A percentile compares a stretch with the other conserved stretches of the same genome.
Evolutionary conservation across 805 yeast genomes (phyloP).

Genomic region (Barnettozyma wickerhamii): DNA sequence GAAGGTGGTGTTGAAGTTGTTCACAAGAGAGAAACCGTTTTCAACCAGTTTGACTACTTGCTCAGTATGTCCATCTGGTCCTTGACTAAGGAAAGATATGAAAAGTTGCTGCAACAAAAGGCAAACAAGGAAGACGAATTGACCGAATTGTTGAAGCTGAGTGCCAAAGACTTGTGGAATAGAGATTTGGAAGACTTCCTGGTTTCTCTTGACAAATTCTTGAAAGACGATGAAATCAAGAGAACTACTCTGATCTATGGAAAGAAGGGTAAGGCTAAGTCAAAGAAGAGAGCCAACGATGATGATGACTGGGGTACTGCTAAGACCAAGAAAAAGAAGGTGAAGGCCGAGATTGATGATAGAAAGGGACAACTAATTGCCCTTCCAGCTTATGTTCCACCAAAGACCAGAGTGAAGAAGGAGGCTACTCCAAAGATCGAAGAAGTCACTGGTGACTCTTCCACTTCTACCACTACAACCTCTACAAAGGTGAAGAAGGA

Average conservation of each 20-base stretch:
- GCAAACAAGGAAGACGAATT: constrained; percentile 71
- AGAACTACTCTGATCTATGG: constrained; percentile 47
- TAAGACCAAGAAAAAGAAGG: constrained; percentile 15
- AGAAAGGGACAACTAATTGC: constrained; percentile 22
- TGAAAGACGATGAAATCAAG: constrained; percentile 58
- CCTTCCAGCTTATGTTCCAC: constrained; percentile 24
- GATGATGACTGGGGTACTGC: constrained; percentile 21
- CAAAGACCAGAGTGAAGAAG: constrained; percentile 20
- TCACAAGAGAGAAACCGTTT: constrained; percentile 45
- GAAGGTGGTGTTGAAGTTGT: constrained; percentile 33
- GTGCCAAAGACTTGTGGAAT: constrained; percentile 73
- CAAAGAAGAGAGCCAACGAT: constrained; percentile 24
- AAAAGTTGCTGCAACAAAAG: constrained; percentile 67
- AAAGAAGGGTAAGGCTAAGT: constrained; percentile 39
- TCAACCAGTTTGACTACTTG: constrained; percentile 76
- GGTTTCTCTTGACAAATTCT: constrained; percentile 60
- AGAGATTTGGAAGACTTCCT: constrained; percentile 75
- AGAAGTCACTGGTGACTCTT: constrained; percentile 2
- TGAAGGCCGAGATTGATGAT: constrained; percentile 12
- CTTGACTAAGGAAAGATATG: constrained; percentile 84
- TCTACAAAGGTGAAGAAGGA: not conserved
- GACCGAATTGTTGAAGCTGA: constrained; percentile 53
- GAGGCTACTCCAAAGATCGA: constrained; percentile 21
- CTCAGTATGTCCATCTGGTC: constrained; percentile 94
- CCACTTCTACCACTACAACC: not conserved